Percentiles rank a stretch among this genome's conserved stretches.
Conservation (phyloP, 2,329 filamentous ascomycete genomes). For the Tolypocladium paradoxum region DNA sequence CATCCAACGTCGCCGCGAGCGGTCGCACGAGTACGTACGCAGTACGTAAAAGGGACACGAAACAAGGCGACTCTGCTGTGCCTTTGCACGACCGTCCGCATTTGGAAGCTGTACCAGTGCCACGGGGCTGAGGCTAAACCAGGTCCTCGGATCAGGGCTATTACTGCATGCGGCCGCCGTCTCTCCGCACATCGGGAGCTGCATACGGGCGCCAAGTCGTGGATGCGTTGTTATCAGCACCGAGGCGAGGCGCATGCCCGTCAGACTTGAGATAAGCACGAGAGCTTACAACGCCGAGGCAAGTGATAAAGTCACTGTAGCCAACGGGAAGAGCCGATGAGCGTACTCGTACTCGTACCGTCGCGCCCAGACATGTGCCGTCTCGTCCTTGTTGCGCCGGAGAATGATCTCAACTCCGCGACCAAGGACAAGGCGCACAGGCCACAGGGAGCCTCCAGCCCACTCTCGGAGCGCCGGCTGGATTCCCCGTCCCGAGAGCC, state of each 20-base stretch:
- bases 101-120: constrained; percentile 1
- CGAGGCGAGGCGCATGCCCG: background rate
- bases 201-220: background rate
- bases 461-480: constrained; percentile 6
- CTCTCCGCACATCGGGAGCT: background rate
- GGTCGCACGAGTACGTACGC: background rate
- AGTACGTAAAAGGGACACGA: background rate
- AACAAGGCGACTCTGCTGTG: background rate
- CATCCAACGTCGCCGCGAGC: background rate
- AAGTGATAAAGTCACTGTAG: background rate
- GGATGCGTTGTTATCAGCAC: background rate
- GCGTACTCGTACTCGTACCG: no score
- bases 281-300: background rate
- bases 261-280: background rate
- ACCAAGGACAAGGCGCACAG: background rate
- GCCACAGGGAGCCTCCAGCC: background rate
- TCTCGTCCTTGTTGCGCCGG: background rate
- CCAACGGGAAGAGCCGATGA: background rate
- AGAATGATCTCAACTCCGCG: background rate
- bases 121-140: constrained; percentile 1
- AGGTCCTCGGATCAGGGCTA: constrained; percentile 1
- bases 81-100: background rate
- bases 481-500: constrained; percentile 18
- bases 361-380: background rate
- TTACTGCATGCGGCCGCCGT: constrained; percentile 2